Percentiles rank a stretch among this genome's conserved stretches.
These are phyloP conservation scores for Boletus coccyginus DNA, from an alignment of 768 basidiomycete genomes.

Conservation along the genomic window DNA sequence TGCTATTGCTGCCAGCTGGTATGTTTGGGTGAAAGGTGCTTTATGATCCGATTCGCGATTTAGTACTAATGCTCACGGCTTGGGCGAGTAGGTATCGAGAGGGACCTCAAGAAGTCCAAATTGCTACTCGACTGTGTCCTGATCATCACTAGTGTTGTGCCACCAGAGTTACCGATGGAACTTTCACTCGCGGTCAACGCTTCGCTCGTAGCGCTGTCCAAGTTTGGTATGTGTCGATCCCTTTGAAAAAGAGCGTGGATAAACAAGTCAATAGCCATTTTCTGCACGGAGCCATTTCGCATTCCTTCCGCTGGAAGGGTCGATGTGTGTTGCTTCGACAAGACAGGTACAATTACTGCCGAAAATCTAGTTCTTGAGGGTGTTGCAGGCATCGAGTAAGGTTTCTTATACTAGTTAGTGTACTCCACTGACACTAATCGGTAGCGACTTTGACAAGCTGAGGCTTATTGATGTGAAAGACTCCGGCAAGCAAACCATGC, in stretches of 20 bases:
- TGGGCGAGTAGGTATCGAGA: slow-evolving; percentile 67
- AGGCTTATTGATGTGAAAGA: slow-evolving; percentile 80
- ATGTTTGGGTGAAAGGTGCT: slow-evolving; percentile 95
- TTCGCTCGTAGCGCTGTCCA: slow-evolving; percentile 88
- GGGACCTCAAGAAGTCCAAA: slow-evolving; percentile 92
- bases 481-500: slow-evolving; percentile 71
- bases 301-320: slow-evolving; percentile 95
- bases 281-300: slow-evolving; percentile 98
- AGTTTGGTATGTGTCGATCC: slow-evolving; percentile 67
- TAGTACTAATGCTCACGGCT: slow-evolving; percentile 3
- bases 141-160: slow-evolving; percentile 96
- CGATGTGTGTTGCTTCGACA: slow-evolving; percentile 99
- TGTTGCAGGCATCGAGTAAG: slow-evolving; percentile 86
- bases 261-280: slow-evolving; percentile 66
- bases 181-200: slow-evolving; percentile 95
- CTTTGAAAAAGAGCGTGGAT: neutral
- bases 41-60: neutral
- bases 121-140: slow-evolving; percentile 92
- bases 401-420: slow-evolving; percentile 3
- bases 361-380: slow-evolving; percentile 95
- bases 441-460: slow-evolving; percentile 54
- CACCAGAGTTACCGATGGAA: slow-evolving; percentile 98
- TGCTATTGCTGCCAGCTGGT: slow-evolving; percentile 96
- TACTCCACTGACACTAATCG: slow-evolving; percentile 2
- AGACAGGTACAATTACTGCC: slow-evolving; percentile 98